Percentiles rank a stretch among this genome's conserved stretches.
phyloP scores from a whole-genome alignment of 257 asterid species.

The Sherardia arvensis region DNA sequence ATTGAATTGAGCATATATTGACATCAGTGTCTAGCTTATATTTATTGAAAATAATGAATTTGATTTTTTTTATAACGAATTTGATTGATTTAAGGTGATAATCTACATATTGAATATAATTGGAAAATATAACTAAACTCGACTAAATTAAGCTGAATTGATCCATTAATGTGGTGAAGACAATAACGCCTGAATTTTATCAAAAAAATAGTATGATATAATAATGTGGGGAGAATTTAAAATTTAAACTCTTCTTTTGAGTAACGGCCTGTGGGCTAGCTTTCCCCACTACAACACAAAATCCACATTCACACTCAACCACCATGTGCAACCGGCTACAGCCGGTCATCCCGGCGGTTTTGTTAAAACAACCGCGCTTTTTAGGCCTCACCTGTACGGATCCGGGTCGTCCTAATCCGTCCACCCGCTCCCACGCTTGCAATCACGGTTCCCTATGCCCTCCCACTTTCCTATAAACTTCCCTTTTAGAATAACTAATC shows the following conservation, averaged over 20 bases:
- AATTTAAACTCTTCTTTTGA: conserved; percentile 1
- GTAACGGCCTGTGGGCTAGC: conserved; percentile 14
- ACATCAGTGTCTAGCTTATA: too few species aligned
- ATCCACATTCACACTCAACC: conserved; percentile 5
- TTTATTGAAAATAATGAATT: too few species aligned
- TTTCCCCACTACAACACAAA: neutral
- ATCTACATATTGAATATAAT: too few species aligned
- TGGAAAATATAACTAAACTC: too few species aligned
- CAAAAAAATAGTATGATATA: too few species aligned
- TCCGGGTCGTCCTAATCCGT: conserved; percentile 15
- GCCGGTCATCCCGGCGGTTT: neutral
- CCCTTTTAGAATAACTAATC: conserved; percentile 2
- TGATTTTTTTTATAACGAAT: too few species aligned
- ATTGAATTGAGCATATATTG: too few species aligned
- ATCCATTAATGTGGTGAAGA: too few species aligned
- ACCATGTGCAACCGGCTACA: neutral
- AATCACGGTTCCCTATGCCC: conserved; percentile 29
- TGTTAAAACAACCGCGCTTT: neutral
- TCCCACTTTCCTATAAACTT: conserved; percentile 29
- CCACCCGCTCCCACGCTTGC: conserved; percentile 23
- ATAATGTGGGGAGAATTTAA: too few species aligned
- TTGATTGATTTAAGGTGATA: too few species aligned
- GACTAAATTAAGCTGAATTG: too few species aligned
- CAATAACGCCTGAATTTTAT: too few species aligned
- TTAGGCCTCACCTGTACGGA: conserved; percentile 45